A percentile compares a stretch with the other conserved stretches of the same genome.
phyloP scores from a whole-genome alignment of 257 asterid species.

The Anisodus acutangulus region DNA sequence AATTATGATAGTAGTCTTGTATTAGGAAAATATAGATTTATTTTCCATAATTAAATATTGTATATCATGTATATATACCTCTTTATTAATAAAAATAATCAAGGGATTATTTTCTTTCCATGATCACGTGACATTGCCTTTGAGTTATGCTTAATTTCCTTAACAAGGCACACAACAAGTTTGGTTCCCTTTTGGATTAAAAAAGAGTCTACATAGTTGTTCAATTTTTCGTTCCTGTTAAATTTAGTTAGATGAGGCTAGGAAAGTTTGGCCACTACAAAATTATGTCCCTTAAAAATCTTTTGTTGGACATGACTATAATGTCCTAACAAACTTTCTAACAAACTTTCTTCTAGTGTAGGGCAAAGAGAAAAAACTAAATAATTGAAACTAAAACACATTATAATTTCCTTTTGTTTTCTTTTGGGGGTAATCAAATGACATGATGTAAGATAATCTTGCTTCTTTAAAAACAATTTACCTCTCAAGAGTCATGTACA shows the following conservation, averaged over 20 bases:
- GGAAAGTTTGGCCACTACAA: constrained; percentile 28
- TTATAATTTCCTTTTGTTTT: background rate
- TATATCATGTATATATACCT: too few species aligned
- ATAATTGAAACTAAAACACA: constrained; percentile 15
- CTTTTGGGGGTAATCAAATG: background rate
- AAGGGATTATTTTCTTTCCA: too few species aligned
- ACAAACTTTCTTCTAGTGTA: background rate
- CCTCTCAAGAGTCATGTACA: background rate
- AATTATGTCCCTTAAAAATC: constrained; percentile 19
- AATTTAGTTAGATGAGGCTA: constrained; percentile 6
- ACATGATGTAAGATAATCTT: background rate
- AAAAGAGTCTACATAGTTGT: background rate
- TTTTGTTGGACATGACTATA: constrained; percentile 13
- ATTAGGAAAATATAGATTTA: too few species aligned
- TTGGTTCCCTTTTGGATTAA: background rate
- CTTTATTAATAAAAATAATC: too few species aligned
- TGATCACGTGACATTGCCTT: constrained; percentile 23
- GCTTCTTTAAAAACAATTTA: background rate
- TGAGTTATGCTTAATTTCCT: constrained; percentile 17
- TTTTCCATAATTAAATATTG: too few species aligned
- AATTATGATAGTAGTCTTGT: too few species aligned
- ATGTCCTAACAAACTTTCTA: constrained; percentile 33
- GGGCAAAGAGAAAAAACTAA: background rate
- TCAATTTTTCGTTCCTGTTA: background rate
- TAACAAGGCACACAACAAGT: constrained; percentile 3